A percentile compares a stretch with the other conserved stretches of the same genome.
Conservation (phyloP, 1,284 basidiomycete species). For the Coriolopsis trogii region DNA sequence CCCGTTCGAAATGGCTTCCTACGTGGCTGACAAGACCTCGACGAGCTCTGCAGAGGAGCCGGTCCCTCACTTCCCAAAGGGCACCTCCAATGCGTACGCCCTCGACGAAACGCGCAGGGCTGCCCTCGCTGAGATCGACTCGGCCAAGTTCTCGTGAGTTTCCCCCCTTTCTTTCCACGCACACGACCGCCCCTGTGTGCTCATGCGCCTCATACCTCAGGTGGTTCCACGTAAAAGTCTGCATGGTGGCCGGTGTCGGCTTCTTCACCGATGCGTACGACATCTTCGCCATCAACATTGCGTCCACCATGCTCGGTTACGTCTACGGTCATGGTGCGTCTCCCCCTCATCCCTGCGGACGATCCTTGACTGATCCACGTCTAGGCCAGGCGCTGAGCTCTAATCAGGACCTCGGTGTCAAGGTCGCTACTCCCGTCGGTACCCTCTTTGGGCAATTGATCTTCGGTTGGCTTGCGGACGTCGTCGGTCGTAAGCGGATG, state of each 20-base stretch:
- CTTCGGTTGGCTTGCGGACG: constrained; percentile 61
- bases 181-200: background rate
- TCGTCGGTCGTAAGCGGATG: constrained; percentile 56
- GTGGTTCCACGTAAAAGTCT: constrained; percentile 67
- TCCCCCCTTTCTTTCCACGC: background rate
- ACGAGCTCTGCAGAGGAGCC: constrained; percentile 22
- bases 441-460: constrained; percentile 62
- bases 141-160: constrained; percentile 50
- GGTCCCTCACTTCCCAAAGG: constrained; percentile 14
- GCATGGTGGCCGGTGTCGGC: constrained; percentile 75
- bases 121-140: constrained; percentile 59
- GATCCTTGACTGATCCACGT: background rate
- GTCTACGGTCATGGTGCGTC: constrained; percentile 58
- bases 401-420: constrained; percentile 76
- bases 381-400: constrained; percentile 42
- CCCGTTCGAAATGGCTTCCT: constrained; percentile 21
- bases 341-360: background rate
- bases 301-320: constrained; percentile 74
- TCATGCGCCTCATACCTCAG: constrained; percentile 15
- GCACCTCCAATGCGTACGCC: constrained; percentile 11
- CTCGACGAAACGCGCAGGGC: constrained; percentile 39
- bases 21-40: constrained; percentile 26
- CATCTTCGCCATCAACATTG: constrained; percentile 79
- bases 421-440: constrained; percentile 73
- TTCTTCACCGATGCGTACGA: constrained; percentile 87